These are phyloP conservation scores for Phoma sp. DNA, from an alignment of 2,329 filamentous ascomycete genomes.

Conservation along the genomic window DNA sequence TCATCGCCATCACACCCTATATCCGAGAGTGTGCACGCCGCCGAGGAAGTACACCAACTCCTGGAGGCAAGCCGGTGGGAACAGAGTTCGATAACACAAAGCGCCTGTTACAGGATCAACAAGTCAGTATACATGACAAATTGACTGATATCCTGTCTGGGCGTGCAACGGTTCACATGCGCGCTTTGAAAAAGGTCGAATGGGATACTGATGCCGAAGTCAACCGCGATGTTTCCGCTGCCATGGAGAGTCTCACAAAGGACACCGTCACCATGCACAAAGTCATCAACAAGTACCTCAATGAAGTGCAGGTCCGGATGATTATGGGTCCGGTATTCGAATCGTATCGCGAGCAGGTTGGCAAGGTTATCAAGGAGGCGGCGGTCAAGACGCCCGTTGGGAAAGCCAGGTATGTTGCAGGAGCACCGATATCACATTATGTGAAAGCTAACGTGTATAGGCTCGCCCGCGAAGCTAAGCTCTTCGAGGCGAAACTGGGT, in stretches of 20 bases:
- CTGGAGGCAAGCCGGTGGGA: conserved; percentile 56
- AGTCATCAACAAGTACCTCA: conserved; percentile 80
- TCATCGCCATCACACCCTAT: conserved; percentile 85
- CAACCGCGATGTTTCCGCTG: conserved; percentile 62
- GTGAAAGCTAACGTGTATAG: conserved; percentile 52
- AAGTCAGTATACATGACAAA: conserved; percentile 89
- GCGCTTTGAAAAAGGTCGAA: conserved; percentile 73
- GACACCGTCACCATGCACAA: conserved; percentile 86
- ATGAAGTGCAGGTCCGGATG: conserved; percentile 74
- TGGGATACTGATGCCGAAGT: conserved; percentile 66
- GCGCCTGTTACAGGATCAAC: conserved; percentile 84
- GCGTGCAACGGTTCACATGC: conserved; percentile 74
- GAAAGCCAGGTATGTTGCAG: conserved; percentile 68
- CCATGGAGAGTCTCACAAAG: conserved; percentile 86
- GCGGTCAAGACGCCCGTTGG: conserved; percentile 70
- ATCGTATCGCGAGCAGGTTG: conserved; percentile 81
- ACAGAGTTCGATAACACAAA: conserved; percentile 89
- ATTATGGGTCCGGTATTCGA: conserved; percentile 88
- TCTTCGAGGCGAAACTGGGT: conserved; percentile 71
- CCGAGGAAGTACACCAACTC: conserved; percentile 57
- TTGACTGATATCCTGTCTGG: conserved; percentile 90
- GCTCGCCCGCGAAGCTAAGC: conserved; percentile 77
- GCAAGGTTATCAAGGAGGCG: conserved; percentile 70
- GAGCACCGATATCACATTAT: too few relatives aligned
- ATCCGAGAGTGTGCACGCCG: conserved; percentile 89